These are phyloP conservation scores for Saturnispora sanitii DNA, from an alignment of 805 yeast species.

Conservation along the genomic window DNA sequence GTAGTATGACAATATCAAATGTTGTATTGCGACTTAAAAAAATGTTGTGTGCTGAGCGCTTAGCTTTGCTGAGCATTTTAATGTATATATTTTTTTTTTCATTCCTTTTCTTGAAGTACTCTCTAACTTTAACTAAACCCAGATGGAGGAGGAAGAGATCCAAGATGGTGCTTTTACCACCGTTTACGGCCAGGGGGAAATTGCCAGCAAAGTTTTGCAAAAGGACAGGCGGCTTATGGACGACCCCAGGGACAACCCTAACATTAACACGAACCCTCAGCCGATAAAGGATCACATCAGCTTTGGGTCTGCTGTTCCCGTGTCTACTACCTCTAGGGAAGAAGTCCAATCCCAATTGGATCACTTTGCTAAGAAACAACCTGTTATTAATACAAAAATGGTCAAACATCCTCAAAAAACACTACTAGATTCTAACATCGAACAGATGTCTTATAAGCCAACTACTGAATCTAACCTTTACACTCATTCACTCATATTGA, in stretches of 20 bases:
- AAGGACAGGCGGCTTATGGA: slow-evolving; percentile 46
- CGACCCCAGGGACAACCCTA: slow-evolving; percentile 29
- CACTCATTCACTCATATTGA: slow-evolving; percentile 46
- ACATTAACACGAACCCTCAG: slow-evolving; percentile 57
- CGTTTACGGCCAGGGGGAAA: slow-evolving; percentile 55
- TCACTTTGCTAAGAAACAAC: slow-evolving; percentile 8
- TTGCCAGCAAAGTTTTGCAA: slow-evolving; percentile 66
- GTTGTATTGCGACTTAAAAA: not conserved
- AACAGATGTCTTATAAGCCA: slow-evolving; percentile 54
- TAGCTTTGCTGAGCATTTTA: no score
- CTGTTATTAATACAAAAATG: slow-evolving; percentile 8
- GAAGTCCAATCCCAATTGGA: slow-evolving; percentile 10
- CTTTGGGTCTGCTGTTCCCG: slow-evolving; percentile 39
- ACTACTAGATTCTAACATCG: slow-evolving; percentile 30
- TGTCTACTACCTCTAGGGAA: slow-evolving; percentile 15
- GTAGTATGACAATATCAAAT: not conserved
- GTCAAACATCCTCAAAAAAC: slow-evolving; percentile 15
- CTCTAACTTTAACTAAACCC: no score
- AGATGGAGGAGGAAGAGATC: slow-evolving; percentile 4
- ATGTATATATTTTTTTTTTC: not conserved
- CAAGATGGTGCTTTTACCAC: slow-evolving; percentile 13
- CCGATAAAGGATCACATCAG: slow-evolving; percentile 64
- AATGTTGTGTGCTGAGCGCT: no score
- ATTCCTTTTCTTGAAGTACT: no score
- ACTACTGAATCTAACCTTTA: slow-evolving; percentile 40